Evolutionary conservation across 768 basidiomycete genomes (phyloP), one percentile per base, ranked within the genome.

Genomic region (Arthromyces matolae): DNA sequence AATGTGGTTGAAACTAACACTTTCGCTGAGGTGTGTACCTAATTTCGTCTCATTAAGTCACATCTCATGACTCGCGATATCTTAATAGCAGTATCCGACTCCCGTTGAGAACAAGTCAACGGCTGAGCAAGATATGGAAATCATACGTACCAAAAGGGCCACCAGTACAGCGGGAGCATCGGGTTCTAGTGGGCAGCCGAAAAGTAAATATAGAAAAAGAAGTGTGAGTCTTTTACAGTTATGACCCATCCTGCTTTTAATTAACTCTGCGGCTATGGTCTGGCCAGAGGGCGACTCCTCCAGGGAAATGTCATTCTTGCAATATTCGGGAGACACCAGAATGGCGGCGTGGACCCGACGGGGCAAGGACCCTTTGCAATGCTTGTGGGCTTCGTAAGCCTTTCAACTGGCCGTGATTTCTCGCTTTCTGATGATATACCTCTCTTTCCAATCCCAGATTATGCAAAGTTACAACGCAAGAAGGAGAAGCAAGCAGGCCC

Each of bases 251-350:
- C 47, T 29, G 31, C 19, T 38, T 43, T 19, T 52, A 45, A 47
- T 45, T 50, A 53, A 65, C 42, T 57, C 41, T 56, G 42, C 40
- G 52, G 64, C 53, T 62, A 64, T 67, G 53, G 62, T 70, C 60
- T 60, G 60, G 57, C 42, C 68, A 91, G 89, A 81, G 89, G 56
- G 86, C 89, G 35, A 88, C 84, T 29, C 89, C 89, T 14, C 89
- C 89, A 4, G 88, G 88, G 8, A 89, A 90, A 61, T 91, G 89
- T 58, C 86, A 90, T 66, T 89, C 89, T 25, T 91, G 89, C 63
- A 87, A 89, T 67, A 90, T 89, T 47, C 75, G 84, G 49, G 89
- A 91, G 62, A 91, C 89, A 4, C 89, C 89, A n/a, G 89, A 91
- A 64, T 91, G 89, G 89, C 68, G 89, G 44, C 78, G 88, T 20